Evolutionary conservation across 768 basidiomycete genomes (phyloP), one percentile per base, ranked within the genome.

Genomic region (Nidula microcarpa): DNA sequence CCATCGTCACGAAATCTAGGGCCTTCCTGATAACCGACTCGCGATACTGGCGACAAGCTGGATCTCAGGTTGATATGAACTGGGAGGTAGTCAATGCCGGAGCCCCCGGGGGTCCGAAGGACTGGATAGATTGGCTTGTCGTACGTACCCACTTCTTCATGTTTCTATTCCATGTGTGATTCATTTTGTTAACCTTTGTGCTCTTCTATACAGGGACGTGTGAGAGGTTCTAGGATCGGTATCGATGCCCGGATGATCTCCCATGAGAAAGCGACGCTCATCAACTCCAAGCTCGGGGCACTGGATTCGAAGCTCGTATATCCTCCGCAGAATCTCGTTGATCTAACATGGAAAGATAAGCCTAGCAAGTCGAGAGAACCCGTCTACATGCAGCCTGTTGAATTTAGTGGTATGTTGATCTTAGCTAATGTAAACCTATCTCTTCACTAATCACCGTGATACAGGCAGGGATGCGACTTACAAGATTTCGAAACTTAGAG

Each of bases 241-340:
- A 78, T 95, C 51, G 94, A 96, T 66, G 87, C 91, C 2, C 84
- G 89, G 13, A 87, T 93, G 82, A 70, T 94, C 51, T 81, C 90
- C 0, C 82, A 89, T 62, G 82, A 86, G 61, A 85, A 84, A 54
- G 87, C 86, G 11, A 74, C 78, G 8, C 69, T 75, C 43, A 71
- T 94, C 51, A 83, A 81, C 55, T 62, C 75, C 43, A 82, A 81
- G 57, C 75, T 93, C 6, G 67, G 66, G 16, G 41, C 71, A 43
- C 76, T 77, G 50, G 74, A 72, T 49, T 83, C 87, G 14, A 88
- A 87, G 66, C 75, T 95, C 54, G 76, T 86, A 16, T 94, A 87
- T 59, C 91, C 91, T 0, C 80, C 87, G 8, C 84, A 90, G 65
- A 96, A 96, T 66, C 76, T 94, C 35, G 72, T 95, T 47, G 94